Evolutionary conservation across 768 basidiomycete species (phyloP).

Genomic region (Tricholoma matsutake): DNA sequence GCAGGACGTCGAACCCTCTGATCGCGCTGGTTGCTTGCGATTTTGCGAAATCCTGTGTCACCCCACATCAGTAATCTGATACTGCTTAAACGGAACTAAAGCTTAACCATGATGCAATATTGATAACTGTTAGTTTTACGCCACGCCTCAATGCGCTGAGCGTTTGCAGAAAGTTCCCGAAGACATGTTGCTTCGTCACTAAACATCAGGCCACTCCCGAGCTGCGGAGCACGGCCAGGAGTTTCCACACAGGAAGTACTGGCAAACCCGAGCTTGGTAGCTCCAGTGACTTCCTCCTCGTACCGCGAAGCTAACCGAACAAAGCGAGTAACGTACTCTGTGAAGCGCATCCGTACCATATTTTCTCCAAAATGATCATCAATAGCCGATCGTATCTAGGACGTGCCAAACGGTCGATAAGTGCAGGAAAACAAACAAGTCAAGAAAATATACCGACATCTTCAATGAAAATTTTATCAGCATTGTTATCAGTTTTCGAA

Average conservation of each 20-base stretch:
- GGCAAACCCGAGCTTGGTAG: conserved; percentile 74
- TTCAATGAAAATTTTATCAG: conserved; percentile 89
- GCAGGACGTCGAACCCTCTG: conserved; percentile 76
- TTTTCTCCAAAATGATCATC: conserved; percentile 91
- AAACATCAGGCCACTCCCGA: conserved; percentile 85
- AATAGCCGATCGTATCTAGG: conserved; percentile 80
- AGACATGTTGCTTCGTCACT: conserved; percentile 61
- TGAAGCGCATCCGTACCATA: conserved; percentile 82
- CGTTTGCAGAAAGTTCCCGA: conserved; percentile 73
- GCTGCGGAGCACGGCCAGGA: conserved; percentile 40
- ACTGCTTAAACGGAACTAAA: conserved; percentile 1
- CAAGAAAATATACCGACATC: conserved; percentile 58
- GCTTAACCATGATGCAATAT: conserved; percentile 59
- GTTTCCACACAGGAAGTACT: conserved; percentile 49
- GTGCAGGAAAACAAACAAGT: background rate
- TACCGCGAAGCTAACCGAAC: conserved; percentile 87
- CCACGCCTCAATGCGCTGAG: conserved; percentile 92
- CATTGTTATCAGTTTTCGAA: conserved; percentile 55
- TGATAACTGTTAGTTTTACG: conserved; percentile 77
- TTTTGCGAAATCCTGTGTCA: conserved; percentile 66
- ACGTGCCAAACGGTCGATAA: background rate
- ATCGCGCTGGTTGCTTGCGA: conserved; percentile 54
- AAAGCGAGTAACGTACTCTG: conserved; percentile 86
- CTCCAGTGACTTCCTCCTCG: conserved; percentile 80
- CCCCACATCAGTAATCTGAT: background rate